Conservation (phyloP, 371 early-diverging fungal species). For the Mucor piriformis region DNA sequence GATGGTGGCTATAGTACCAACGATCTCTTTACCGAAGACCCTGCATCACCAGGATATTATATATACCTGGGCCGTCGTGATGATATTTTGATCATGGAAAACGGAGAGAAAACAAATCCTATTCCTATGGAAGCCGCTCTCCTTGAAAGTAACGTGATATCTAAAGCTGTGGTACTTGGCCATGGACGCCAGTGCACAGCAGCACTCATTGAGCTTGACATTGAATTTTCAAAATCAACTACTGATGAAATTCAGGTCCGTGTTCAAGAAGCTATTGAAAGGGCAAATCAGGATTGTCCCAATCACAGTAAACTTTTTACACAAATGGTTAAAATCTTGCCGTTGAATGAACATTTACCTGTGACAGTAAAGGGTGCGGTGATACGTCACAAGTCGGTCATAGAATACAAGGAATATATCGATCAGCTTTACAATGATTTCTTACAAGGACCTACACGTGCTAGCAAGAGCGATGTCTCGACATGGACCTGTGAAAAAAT, state of each 20-base stretch:
- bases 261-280: constrained; percentile 29
- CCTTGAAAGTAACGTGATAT: constrained; percentile 23
- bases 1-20: constrained; percentile 38
- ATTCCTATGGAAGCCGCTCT: constrained; percentile 32
- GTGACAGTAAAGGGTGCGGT: constrained; percentile 39
- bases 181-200: constrained; percentile 29
- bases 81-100: constrained; percentile 41
- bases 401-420: no score
- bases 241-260: background rate
- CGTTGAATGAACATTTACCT: constrained; percentile 22
- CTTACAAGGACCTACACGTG: no score
- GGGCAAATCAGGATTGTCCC: constrained; percentile 36
- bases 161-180: constrained; percentile 28
- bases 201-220: constrained; percentile 25
- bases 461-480: no score
- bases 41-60: constrained; percentile 16
- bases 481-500: no score
- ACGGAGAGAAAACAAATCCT: constrained; percentile 51
- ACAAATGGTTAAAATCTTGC: constrained; percentile 48
- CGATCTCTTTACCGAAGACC: constrained; percentile 29
- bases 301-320: constrained; percentile 34
- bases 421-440: no score
- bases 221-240: background rate
- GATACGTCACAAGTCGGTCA: constrained; percentile 15
- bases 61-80: constrained; percentile 33